Percentiles rank a stretch among this genome's conserved stretches.
Conservation (phyloP, 345 rosid species). For the Hibiscus tridactylites region DNA sequence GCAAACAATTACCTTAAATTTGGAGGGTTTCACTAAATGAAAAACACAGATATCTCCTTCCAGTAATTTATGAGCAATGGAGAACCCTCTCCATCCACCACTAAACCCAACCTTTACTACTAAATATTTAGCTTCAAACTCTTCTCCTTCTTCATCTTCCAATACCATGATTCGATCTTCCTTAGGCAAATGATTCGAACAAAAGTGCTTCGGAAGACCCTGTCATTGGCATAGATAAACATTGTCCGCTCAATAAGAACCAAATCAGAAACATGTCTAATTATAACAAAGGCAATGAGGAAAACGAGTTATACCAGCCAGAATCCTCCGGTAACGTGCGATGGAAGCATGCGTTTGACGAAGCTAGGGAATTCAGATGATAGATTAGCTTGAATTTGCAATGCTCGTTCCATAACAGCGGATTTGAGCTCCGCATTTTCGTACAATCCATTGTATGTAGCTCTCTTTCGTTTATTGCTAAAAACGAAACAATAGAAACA, state of each 20-base stretch:
- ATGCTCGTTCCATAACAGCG: slow-evolving; percentile 36
- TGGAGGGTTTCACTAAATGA: slow-evolving; percentile 38
- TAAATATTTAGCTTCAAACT: slow-evolving; percentile 36
- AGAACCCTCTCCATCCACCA: slow-evolving; percentile 62
- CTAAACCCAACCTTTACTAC: slow-evolving; percentile 49
- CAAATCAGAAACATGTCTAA: neutral
- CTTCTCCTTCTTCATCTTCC: slow-evolving; percentile 35
- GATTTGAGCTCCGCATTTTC: slow-evolving; percentile 17
- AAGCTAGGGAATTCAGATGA: slow-evolving; percentile 38
- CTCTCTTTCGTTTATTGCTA: slow-evolving; percentile 29
- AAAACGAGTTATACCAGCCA: slow-evolving; percentile 37
- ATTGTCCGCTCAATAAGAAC: neutral
- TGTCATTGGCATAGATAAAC: slow-evolving; percentile 4
- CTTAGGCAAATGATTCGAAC: slow-evolving; percentile 43
- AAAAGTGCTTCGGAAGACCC: slow-evolving; percentile 55
- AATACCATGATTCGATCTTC: slow-evolving; percentile 28
- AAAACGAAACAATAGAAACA: slow-evolving; percentile 3
- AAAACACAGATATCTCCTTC: slow-evolving; percentile 60
- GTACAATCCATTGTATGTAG: slow-evolving; percentile 9
- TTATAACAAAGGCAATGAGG: neutral
- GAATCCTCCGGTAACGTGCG: slow-evolving; percentile 60
- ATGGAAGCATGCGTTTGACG: slow-evolving; percentile 52
- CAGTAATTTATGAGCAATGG: slow-evolving; percentile 38
- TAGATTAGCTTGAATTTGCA: slow-evolving; percentile 42
- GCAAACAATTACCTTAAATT: slow-evolving; percentile 39